Conservation (phyloP, 306 rosid genomes). For the Styphnolobium japonicum region DNA sequence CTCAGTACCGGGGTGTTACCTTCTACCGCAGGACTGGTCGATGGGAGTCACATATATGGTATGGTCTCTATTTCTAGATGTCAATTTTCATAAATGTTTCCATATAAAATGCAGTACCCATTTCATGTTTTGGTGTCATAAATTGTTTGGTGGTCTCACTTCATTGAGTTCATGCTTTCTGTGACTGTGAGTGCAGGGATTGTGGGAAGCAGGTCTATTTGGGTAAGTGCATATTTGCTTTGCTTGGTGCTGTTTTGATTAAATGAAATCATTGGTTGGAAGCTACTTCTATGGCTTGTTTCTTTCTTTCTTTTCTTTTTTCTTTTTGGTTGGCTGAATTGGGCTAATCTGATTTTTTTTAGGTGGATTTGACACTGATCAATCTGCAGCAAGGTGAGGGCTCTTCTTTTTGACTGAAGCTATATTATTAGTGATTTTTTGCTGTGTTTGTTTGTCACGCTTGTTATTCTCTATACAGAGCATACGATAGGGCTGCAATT, state of each 20-base stretch:
- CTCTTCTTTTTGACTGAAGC: not conserved
- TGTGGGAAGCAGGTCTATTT: constrained; percentile 86
- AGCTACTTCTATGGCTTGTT: not conserved
- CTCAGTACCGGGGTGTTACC: constrained; percentile 84
- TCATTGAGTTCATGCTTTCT: not conserved
- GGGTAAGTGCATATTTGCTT: constrained; percentile 42
- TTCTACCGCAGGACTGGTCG: constrained; percentile 83
- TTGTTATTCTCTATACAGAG: constrained; percentile 37
- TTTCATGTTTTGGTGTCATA: not conserved
- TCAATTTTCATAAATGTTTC: not conserved
- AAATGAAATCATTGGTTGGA: not conserved
- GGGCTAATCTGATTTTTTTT: not conserved
- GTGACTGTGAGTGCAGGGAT: constrained; percentile 53
- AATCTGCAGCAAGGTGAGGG: constrained; percentile 71
- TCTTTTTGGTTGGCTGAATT: not conserved
- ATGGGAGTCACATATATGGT: constrained; percentile 97
- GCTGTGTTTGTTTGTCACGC: not conserved
- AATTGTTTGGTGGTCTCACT: not conserved
- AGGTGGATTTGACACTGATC: constrained; percentile 89
- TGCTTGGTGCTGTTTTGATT: not conserved
- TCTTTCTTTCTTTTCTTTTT: not conserved
- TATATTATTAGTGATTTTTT: not conserved
- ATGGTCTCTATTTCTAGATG: not conserved
- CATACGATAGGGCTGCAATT: constrained; percentile 85
- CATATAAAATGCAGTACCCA: not conserved